Evolutionary conservation across 148 eudicot genomes (phyloP).

Genomic region (Agrostemma githago): DNA sequence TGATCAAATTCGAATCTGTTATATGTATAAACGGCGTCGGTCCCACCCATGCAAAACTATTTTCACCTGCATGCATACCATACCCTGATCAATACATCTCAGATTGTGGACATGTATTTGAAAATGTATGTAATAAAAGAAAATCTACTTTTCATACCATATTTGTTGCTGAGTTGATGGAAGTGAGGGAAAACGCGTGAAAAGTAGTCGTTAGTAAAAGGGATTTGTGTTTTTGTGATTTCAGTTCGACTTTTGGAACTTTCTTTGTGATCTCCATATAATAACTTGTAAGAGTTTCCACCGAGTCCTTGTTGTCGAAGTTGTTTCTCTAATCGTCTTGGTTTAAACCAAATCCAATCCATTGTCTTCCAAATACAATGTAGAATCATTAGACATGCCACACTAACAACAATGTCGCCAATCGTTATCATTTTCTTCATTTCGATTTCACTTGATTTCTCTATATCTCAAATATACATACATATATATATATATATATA

Average conservation of each 20-base stretch:
- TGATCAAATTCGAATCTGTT: background rate
- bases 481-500: too few relatives aligned
- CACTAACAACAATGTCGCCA: background rate
- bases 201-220: slow-evolving; percentile 1
- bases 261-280: slow-evolving; percentile 9
- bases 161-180: background rate
- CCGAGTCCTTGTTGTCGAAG: slow-evolving; percentile 9
- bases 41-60: background rate
- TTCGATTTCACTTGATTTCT: background rate
- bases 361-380: background rate
- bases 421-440: background rate
- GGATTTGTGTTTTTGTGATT: background rate
- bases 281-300: slow-evolving; percentile 10
- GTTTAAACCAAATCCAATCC: slow-evolving; percentile 11
- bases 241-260: background rate
- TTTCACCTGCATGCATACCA: background rate
- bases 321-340: slow-evolving; percentile 1
- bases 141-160: background rate
- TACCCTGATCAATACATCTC: background rate
- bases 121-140: too few relatives aligned
- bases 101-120: too few relatives aligned
- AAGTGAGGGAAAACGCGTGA: background rate
- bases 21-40: background rate
- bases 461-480: too few relatives aligned
- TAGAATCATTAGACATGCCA: background rate